phyloP scores from a whole-genome alignment of 106 monocot genomes.

The Phalaenopsis equestris region DNA sequence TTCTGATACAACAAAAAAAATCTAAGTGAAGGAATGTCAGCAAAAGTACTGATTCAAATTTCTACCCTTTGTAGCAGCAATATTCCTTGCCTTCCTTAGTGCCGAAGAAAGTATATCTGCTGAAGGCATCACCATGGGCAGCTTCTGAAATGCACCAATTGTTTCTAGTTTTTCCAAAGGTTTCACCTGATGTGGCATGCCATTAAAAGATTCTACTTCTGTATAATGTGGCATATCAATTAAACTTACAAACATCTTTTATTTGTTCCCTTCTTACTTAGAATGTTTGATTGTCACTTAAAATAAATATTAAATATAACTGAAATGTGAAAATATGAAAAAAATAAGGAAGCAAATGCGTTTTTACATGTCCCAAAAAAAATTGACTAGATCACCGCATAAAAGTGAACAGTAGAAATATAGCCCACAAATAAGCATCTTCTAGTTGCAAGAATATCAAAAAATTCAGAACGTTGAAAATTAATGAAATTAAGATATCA shows the following conservation, averaged over 20 bases:
- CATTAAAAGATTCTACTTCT: background rate
- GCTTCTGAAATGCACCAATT: slow-evolving; percentile 89
- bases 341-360: background rate
- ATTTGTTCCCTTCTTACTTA: background rate
- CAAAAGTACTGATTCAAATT: background rate
- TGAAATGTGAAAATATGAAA: background rate
- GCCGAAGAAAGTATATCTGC: slow-evolving; percentile 85
- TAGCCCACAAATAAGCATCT: background rate
- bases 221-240: background rate
- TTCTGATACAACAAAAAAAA: background rate
- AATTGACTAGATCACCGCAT: background rate
- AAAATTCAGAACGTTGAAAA: background rate
- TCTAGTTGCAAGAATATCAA: background rate
- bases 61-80: slow-evolving; percentile 82
- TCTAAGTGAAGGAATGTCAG: background rate
- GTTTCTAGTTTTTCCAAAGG: slow-evolving; percentile 24
- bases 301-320: background rate
- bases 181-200: slow-evolving; percentile 35
- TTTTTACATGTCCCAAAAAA: background rate
- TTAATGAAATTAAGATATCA: background rate
- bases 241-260: background rate
- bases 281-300: background rate
- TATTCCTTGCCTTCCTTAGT: slow-evolving; percentile 76
- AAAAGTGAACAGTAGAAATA: background rate
- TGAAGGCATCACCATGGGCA: slow-evolving; percentile 98